These are phyloP conservation scores for Sphagnum contortum DNA, from an alignment of 225 moss, liverwort and hornwort genomes.

Conservation along the genomic window DNA sequence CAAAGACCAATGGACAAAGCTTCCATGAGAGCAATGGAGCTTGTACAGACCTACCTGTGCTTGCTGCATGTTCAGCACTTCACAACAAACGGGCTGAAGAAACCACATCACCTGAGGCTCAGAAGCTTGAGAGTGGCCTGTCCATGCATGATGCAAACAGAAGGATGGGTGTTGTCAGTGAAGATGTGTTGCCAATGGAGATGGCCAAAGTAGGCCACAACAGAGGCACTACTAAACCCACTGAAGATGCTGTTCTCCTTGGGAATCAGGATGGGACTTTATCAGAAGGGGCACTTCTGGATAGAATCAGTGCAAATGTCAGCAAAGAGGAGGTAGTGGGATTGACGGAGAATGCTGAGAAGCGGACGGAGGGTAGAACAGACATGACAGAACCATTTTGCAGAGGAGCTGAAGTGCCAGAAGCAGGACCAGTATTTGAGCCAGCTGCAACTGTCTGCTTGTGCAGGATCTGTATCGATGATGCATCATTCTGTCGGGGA, in stretches of 20 bases:
- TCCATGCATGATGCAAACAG: too few relatives aligned
- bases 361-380: not conserved
- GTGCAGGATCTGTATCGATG: slow-evolving; percentile 25
- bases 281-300: not conserved
- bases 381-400: not conserved
- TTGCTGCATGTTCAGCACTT: too few relatives aligned
- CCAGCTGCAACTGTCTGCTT: slow-evolving; percentile 14
- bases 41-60: too few relatives aligned
- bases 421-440: slow-evolving; percentile 1
- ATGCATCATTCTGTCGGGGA: slow-evolving; percentile 30
- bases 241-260: not conserved
- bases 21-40: not conserved
- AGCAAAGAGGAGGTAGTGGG: not conserved
- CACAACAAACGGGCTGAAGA: too few relatives aligned
- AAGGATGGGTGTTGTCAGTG: too few relatives aligned
- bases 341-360: not conserved
- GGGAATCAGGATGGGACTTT: not conserved
- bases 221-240: not conserved
- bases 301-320: not conserved
- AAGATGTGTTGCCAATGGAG: too few relatives aligned
- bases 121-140: too few relatives aligned
- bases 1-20: not conserved
- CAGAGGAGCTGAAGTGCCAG: not conserved
- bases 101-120: too few relatives aligned
- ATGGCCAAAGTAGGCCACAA: not conserved